Evolutionary conservation across 2,329 filamentous ascomycete species (phyloP).

Genomic region (Ceratocystis destructans): DNA sequence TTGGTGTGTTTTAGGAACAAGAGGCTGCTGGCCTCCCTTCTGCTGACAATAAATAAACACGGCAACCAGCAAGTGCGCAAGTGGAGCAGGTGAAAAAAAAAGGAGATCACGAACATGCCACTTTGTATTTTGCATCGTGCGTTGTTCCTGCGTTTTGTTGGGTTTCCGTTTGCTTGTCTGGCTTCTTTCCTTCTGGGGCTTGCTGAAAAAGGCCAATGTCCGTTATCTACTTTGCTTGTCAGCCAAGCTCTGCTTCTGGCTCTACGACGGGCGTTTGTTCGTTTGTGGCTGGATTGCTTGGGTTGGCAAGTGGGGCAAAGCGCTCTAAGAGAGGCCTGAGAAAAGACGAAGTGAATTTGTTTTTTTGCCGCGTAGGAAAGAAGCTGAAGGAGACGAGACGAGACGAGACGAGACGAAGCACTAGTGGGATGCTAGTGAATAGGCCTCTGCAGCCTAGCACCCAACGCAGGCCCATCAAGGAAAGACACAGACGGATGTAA

Average conservation of each 20-base stretch:
- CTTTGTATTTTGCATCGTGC: neutral
- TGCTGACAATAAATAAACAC: too few relatives aligned
- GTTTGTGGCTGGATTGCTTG: neutral
- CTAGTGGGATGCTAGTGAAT: too few relatives aligned
- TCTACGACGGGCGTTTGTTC: neutral
- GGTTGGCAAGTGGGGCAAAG: neutral
- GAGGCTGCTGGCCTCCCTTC: too few relatives aligned
- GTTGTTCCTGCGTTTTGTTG: neutral
- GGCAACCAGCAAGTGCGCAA: neutral
- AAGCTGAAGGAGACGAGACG: neutral
- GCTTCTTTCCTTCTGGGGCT: neutral
- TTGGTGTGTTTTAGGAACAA: too few relatives aligned
- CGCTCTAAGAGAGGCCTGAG: neutral
- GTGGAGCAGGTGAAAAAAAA: neutral
- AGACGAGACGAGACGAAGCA: too few relatives aligned
- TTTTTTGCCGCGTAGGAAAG: neutral
- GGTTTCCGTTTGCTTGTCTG: neutral
- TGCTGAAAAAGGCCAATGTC: neutral
- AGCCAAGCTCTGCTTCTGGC: too few relatives aligned
- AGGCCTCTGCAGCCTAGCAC: too few relatives aligned
- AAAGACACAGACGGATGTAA: too few relatives aligned
- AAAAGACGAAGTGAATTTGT: neutral
- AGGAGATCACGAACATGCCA: neutral
- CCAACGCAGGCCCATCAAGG: too few relatives aligned
- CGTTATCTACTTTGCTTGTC: too few relatives aligned